Conservation (phyloP, 176 grass and related monocot genomes). For the Phoenix dactylifera region DNA sequence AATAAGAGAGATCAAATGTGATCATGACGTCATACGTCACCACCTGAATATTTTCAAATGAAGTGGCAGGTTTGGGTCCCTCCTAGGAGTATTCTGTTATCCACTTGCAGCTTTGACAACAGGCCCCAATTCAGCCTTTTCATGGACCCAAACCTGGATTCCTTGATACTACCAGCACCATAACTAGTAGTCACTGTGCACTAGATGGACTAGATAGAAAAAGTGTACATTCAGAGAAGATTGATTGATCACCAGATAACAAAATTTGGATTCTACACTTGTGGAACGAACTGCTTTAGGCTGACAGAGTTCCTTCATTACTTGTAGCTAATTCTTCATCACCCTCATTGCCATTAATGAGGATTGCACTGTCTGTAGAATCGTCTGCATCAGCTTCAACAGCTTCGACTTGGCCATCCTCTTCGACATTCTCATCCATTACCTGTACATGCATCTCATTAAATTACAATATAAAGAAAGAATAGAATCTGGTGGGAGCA, state of each 20-base stretch:
- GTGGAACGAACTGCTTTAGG: conserved; percentile 8
- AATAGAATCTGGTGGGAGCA: neutral
- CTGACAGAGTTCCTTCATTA: conserved; percentile 26
- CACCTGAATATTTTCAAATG: too few species aligned
- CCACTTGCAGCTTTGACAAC: too few species aligned
- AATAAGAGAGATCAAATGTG: too few species aligned
- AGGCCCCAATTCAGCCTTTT: too few species aligned
- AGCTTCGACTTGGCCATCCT: conserved; percentile 55
- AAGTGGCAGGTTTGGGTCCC: too few species aligned
- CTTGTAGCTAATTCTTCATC: conserved; percentile 74
- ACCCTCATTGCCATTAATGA: conserved; percentile 85
- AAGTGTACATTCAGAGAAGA: neutral
- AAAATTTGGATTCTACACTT: conserved; percentile 20
- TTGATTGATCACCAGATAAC: conserved; percentile 14
- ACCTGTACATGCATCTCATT: conserved; percentile 14
- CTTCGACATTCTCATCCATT: conserved; percentile 31
- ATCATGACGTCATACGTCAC: too few species aligned
- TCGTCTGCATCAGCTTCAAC: conserved; percentile 59
- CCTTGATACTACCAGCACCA: too few species aligned
- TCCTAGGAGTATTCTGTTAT: too few species aligned
- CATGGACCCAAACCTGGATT: too few species aligned
- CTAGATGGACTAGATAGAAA: too few species aligned
- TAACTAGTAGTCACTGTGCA: too few species aligned
- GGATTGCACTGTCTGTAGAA: conserved; percentile 43
- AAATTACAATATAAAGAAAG: neutral